phyloP scores from a whole-genome alignment of 495 filamentous ascomycete species.

The Trichoderma parareesei region DNA sequence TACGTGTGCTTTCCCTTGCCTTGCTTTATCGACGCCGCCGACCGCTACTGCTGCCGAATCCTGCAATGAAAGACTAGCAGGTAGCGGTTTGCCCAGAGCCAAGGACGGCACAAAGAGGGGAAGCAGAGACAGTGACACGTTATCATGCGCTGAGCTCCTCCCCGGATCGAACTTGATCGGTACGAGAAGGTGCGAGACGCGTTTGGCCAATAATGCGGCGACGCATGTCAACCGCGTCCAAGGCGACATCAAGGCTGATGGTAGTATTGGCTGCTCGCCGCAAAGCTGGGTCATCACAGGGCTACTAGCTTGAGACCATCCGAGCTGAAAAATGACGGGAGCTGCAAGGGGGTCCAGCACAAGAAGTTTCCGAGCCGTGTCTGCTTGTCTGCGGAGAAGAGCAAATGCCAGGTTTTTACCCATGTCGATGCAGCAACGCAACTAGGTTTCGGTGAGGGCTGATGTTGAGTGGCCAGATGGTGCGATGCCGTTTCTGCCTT shows the following conservation, averaged over 20 bases:
- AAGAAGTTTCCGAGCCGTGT: background rate
- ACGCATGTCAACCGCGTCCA: background rate
- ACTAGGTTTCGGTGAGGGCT: background rate
- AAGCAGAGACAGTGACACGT: background rate
- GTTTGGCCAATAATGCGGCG: background rate
- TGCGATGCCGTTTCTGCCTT: background rate
- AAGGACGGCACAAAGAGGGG: background rate
- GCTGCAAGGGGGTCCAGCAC: background rate
- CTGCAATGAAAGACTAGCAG: too few relatives aligned
- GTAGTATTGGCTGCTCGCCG: background rate
- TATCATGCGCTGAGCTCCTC: background rate
- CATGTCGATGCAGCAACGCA: background rate
- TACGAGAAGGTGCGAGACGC: background rate
- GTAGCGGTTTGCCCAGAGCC: background rate
- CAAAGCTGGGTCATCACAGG: background rate
- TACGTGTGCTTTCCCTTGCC: background rate
- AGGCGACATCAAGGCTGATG: background rate
- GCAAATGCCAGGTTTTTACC: background rate
- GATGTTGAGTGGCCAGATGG: background rate
- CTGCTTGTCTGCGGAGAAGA: background rate
- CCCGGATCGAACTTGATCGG: background rate
- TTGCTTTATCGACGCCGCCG: background rate
- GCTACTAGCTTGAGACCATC: slow-evolving; percentile 1
- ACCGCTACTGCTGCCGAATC: background rate
- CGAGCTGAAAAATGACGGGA: background rate